Conservation (phyloP, 768 basidiomycete species). For the Arthromyces matolae region DNA sequence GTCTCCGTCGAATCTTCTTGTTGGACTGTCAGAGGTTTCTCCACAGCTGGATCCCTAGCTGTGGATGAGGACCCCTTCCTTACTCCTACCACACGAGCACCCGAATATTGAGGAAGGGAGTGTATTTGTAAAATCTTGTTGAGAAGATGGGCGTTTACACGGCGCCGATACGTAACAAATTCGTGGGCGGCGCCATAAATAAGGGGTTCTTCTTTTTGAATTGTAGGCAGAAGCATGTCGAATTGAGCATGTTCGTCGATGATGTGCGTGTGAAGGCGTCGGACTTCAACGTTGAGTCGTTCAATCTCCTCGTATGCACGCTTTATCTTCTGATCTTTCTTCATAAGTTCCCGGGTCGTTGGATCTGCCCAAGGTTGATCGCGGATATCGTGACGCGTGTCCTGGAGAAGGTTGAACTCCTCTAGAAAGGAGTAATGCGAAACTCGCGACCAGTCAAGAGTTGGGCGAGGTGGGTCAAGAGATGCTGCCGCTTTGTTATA, state of each 20-base stretch:
- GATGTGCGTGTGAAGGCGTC: constrained; percentile 23
- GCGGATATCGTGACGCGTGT: constrained; percentile 21
- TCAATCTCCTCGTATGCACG: not conserved
- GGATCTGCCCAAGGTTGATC: constrained; percentile 24
- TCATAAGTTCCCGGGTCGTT: constrained; percentile 19
- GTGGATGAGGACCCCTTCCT: not conserved
- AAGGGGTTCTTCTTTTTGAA: not conserved
- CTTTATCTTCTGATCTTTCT: constrained; percentile 10
- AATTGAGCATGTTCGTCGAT: constrained; percentile 14
- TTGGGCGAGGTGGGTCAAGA: constrained; percentile 15
- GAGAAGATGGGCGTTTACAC: not conserved
- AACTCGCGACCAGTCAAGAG: constrained; percentile 23
- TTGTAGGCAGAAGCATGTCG: not conserved
- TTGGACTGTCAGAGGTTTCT: not conserved
- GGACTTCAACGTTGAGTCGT: constrained; percentile 18
- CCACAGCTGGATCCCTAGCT: not conserved
- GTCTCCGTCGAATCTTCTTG: not conserved
- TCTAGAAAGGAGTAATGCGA: constrained; percentile 25
- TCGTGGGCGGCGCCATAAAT: not conserved
- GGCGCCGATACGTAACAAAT: not conserved
- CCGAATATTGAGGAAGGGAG: not conserved
- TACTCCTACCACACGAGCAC: not conserved
- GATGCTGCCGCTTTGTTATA: constrained; percentile 27
- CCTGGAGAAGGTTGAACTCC: constrained; percentile 26
- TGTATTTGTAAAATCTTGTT: not conserved